Evolutionary conservation across 495 filamentous ascomycete genomes (phyloP).

Genomic region (Tuber melanosporum): DNA sequence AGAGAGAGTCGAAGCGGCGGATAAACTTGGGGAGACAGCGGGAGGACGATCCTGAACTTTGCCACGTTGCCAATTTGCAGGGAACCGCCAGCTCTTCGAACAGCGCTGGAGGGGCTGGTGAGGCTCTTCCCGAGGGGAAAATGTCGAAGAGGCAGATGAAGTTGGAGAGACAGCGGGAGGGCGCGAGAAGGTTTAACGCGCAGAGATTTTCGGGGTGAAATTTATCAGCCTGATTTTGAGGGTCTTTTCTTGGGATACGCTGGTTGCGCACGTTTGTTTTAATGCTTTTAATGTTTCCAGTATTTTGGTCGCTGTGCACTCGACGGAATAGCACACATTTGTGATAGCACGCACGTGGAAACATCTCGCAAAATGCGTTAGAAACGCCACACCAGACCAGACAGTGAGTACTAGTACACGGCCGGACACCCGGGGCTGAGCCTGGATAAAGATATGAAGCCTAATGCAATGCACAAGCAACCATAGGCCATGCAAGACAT

Average conservation of each 20-base stretch:
- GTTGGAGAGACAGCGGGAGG: conserved; percentile 40
- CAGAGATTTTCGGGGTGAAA: neutral
- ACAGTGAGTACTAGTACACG: neutral
- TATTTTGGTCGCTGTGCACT: neutral
- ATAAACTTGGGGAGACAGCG: no score
- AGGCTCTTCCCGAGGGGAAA: conserved; percentile 6
- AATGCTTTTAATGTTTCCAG: neutral
- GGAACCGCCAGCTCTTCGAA: neutral
- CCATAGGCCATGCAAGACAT: neutral
- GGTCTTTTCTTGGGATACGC: neutral
- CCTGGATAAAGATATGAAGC: no score
- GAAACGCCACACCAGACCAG: neutral
- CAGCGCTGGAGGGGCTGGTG: neutral
- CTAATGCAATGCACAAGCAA: no score
- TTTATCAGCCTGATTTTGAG: neutral
- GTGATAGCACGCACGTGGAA: neutral
- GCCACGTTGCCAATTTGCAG: neutral
- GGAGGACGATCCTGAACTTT: conserved; percentile 10
- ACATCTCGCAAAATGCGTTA: neutral
- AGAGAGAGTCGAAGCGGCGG: no score
- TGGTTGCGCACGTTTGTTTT: neutral
- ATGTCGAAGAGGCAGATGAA: conserved; percentile 11
- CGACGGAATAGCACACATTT: neutral
- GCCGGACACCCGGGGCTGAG: no score
- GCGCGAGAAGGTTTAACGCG: neutral